These are phyloP conservation scores for Lachnellula hyalina DNA, from an alignment of 2,329 filamentous ascomycete genomes.

Conservation along the genomic window DNA sequence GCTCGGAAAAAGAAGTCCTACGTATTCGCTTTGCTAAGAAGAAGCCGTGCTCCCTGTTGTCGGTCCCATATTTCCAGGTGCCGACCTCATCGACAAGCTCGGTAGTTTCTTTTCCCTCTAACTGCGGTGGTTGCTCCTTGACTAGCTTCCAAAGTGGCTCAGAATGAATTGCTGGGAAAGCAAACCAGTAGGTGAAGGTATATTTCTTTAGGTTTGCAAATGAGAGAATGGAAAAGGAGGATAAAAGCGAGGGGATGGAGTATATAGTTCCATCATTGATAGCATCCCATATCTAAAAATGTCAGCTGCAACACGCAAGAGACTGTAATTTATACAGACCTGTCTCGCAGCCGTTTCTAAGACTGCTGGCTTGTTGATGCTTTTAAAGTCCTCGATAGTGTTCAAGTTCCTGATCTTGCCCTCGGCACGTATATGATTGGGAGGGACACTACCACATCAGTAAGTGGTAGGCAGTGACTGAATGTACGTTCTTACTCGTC, in stretches of 20 bases:
- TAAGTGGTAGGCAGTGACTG: constrained; percentile 9
- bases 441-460: constrained; percentile 53
- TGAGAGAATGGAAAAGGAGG: constrained; percentile 83
- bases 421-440: constrained; percentile 73
- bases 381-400: constrained; percentile 88
- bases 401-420: constrained; percentile 96
- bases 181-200: constrained; percentile 97
- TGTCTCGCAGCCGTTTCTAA: constrained; percentile 74
- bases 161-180: constrained; percentile 88
- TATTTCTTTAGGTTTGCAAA: constrained; percentile 98
- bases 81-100: constrained; percentile 76
- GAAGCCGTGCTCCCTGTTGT: constrained; percentile 84
- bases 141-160: constrained; percentile 73
- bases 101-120: constrained; percentile 67
- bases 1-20: constrained; percentile 23
- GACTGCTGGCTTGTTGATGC: constrained; percentile 71
- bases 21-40: constrained; percentile 82
- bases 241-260: constrained; percentile 84
- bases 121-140: constrained; percentile 43
- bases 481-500: constrained; percentile 59
- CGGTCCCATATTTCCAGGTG: constrained; percentile 79
- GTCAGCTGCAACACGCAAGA: constrained; percentile 11
- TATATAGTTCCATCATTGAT: constrained; percentile 96
- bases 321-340: constrained; percentile 41
- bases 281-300: constrained; percentile 84